Conservation (phyloP, 495 filamentous ascomycete genomes). For the Aspergillus biplanus region DNA sequence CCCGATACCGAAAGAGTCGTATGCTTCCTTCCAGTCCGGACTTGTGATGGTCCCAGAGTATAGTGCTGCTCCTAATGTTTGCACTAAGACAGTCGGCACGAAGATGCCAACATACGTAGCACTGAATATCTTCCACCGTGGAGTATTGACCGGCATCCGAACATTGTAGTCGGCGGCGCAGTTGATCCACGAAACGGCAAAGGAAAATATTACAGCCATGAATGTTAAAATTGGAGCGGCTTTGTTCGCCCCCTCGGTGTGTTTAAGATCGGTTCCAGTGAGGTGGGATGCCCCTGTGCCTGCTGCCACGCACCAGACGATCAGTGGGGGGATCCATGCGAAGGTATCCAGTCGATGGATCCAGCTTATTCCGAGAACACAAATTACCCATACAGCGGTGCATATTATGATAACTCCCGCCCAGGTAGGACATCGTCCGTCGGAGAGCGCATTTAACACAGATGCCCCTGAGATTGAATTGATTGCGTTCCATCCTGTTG, state of each 20-base stretch:
- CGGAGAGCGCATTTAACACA: slow-evolving; percentile 30
- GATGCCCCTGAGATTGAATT: slow-evolving; percentile 34
- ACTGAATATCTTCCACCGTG: slow-evolving; percentile 58
- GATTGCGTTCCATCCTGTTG: slow-evolving; percentile 36
- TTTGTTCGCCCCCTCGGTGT: slow-evolving; percentile 51
- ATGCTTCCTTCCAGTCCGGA: slow-evolving; percentile 52
- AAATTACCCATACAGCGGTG: slow-evolving; percentile 30
- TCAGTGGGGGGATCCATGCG: slow-evolving; percentile 40
- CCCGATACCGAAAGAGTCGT: slow-evolving; percentile 57
- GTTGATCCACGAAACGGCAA: slow-evolving; percentile 65
- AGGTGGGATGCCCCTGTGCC: slow-evolving; percentile 39
- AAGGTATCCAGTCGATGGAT: slow-evolving; percentile 34
- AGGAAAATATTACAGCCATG: slow-evolving; percentile 63
- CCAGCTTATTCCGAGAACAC: slow-evolving; percentile 30
- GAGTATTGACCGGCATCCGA: slow-evolving; percentile 59
- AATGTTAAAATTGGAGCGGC: slow-evolving; percentile 64
- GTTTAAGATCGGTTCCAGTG: slow-evolving; percentile 39
- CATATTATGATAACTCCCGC: slow-evolving; percentile 34
- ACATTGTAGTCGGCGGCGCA: slow-evolving; percentile 72
- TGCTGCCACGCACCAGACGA: slow-evolving; percentile 45
- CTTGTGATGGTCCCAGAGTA: slow-evolving; percentile 55
- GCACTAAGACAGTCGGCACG: slow-evolving; percentile 63
- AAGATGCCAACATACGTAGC: slow-evolving; percentile 65
- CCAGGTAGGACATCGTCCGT: slow-evolving; percentile 32
- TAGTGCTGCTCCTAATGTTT: slow-evolving; percentile 68